A percentile compares a stretch with the other conserved stretches of the same genome.
Evolutionary conservation across 495 filamentous ascomycete genomes (phyloP).

Genomic region (Tetracladium setigerum): DNA sequence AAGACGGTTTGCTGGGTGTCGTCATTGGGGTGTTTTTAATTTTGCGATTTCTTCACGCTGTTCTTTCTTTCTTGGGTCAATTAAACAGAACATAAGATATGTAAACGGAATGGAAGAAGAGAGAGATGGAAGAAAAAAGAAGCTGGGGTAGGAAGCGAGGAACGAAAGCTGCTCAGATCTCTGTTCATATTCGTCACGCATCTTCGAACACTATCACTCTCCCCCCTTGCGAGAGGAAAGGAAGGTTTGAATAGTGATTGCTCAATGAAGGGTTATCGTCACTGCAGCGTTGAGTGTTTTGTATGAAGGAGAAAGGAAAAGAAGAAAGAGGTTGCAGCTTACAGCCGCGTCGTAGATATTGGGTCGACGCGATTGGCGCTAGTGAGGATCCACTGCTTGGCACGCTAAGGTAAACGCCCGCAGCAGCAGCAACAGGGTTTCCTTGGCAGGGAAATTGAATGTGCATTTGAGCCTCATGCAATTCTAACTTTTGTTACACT

Average conservation of each 20-base stretch:
- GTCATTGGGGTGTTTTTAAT: slow-evolving; percentile 8
- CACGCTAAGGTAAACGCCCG: slow-evolving; percentile 16
- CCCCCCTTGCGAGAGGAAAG: not conserved
- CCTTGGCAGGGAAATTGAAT: too few species aligned
- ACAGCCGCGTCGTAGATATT: slow-evolving; percentile 13
- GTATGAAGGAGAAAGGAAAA: slow-evolving; percentile 5
- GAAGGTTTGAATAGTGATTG: slow-evolving; percentile 14
- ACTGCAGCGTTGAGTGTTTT: slow-evolving; percentile 14
- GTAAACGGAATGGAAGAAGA: slow-evolving; percentile 29
- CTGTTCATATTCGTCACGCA: slow-evolving; percentile 28
- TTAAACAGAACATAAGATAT: slow-evolving; percentile 32
- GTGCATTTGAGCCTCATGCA: not conserved
- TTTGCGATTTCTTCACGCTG: too few species aligned
- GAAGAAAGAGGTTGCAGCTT: not conserved
- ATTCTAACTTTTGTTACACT: not conserved
- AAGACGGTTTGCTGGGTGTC: slow-evolving; percentile 17
- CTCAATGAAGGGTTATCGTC: slow-evolving; percentile 20
- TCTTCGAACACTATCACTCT: slow-evolving; percentile 15
- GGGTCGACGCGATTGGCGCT: slow-evolving; percentile 8
- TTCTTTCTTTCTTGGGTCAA: slow-evolving; percentile 10
- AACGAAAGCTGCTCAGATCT: slow-evolving; percentile 29
- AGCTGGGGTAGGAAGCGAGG: not conserved
- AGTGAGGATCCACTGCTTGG: not conserved
- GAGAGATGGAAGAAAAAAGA: slow-evolving; percentile 6
- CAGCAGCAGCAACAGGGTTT: too few species aligned